phyloP scores from a whole-genome alignment of 1,284 basidiomycete species.

The Boletus smithii region DNA sequence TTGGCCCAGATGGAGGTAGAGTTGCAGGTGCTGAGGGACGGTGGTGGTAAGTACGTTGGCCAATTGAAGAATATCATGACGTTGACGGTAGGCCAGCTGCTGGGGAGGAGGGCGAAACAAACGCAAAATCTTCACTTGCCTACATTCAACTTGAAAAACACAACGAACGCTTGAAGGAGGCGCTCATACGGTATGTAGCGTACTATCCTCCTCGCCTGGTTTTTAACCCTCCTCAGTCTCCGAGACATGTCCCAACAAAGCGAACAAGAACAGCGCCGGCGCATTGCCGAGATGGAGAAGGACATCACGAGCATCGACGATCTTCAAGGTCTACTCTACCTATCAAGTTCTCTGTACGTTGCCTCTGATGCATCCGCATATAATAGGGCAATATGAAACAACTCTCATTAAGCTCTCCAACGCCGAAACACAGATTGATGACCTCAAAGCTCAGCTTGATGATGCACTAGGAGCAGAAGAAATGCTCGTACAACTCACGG shows the following conservation, averaged over 20 bases:
- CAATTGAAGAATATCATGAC: constrained; percentile 2
- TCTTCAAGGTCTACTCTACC: constrained; percentile 52
- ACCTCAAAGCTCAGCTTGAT: constrained; percentile 92
- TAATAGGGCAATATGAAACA: constrained; percentile 74
- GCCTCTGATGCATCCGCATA: constrained; percentile 12
- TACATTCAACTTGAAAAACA: constrained; percentile 95
- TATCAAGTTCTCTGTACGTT: constrained; percentile 1
- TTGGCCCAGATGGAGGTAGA: constrained; percentile 85
- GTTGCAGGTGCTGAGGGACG: constrained; percentile 66
- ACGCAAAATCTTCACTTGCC: constrained; percentile 65
- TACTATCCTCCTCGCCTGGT: neutral
- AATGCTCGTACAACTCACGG: constrained; percentile 92
- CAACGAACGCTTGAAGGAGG: constrained; percentile 93
- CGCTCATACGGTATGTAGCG: constrained; percentile 70
- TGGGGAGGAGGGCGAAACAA: constrained; percentile 42
- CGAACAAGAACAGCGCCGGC: constrained; percentile 79
- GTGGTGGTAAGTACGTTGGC: constrained; percentile 37
- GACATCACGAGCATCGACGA: constrained; percentile 73
- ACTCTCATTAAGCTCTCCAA: constrained; percentile 77
- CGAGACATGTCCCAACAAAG: constrained; percentile 87
- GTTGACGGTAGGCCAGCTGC: constrained; percentile 20
- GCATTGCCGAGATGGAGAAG: constrained; percentile 87
- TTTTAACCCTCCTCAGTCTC: constrained; percentile 46
- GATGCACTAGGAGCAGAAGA: constrained; percentile 95
- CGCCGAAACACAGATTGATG: constrained; percentile 88